Percentiles rank a stretch among this genome's conserved stretches.
Conservation (phyloP, 208 protist species). For the Herpetomonas samuelpessoai region DNA sequence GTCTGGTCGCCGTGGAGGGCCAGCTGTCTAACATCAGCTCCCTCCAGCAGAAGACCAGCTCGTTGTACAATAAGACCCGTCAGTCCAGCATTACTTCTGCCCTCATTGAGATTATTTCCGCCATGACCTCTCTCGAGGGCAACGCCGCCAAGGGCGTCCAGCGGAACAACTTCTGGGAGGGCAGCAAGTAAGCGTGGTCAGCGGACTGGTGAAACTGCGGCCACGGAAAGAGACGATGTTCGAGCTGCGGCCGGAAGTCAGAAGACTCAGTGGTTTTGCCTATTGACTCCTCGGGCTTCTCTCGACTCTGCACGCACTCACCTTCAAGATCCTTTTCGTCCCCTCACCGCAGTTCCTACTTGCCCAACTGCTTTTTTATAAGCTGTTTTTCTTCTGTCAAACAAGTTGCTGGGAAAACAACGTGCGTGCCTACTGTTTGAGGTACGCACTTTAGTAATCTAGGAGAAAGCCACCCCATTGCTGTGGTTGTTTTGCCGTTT, state of each 20-base stretch:
- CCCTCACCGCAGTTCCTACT: background rate
- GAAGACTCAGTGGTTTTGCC: too few relatives aligned
- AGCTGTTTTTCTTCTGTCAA: background rate
- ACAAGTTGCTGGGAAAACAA: background rate
- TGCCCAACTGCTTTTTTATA: background rate
- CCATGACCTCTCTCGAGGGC: conserved; percentile 89
- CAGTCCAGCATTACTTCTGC: conserved; percentile 88
- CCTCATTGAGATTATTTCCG: conserved; percentile 90
- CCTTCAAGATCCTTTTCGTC: too few relatives aligned
- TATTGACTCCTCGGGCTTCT: too few relatives aligned
- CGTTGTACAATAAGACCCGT: conserved; percentile 90
- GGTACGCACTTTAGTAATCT: background rate
- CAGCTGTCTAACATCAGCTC: conserved; percentile 88
- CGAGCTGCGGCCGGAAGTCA: background rate
- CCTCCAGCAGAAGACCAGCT: conserved; percentile 83
- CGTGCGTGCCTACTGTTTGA: too few relatives aligned
- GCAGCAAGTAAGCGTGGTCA: conserved; percentile 34
- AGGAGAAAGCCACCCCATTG: background rate
- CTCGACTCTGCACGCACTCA: too few relatives aligned
- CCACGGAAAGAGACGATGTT: background rate
- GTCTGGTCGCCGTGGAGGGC: conserved; percentile 85
- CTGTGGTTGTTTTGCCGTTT: conserved; percentile 1
- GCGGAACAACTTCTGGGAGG: conserved; percentile 86
- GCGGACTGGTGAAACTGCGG: background rate
- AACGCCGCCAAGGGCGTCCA: conserved; percentile 74